Evolutionary conservation across 305 asterid species (phyloP), one percentile per base, ranked within the genome.

Genomic region (Solanum hybrid): DNA sequence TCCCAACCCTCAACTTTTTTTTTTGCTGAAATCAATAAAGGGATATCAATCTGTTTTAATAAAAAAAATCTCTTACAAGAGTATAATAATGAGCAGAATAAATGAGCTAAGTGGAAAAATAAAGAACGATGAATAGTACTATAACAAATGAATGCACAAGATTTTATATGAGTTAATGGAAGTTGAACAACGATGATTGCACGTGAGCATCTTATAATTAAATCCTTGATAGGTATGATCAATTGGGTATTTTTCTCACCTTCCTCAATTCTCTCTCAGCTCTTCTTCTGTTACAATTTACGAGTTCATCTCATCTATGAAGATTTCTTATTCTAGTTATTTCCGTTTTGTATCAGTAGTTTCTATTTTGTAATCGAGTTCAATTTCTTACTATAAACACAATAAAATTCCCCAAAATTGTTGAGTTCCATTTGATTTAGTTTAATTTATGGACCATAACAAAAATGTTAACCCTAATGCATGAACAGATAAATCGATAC

Each of bases 161-260:
- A 22, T 22, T 64, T 64, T 22, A 64, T 22, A 2, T 9, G 12
- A 9, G 13, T n/a, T 22, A 22, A 64, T 22, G 26, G 10, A 64
- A 64, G 5, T 2, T n/a, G 10, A 64, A n/a, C 0, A 2, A 0
- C 2, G 0, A 0, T 64, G 27, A 22, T n/a, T 22, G 27, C 13
- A 64, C 2, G 3, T n/a, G 29, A 2, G 6, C 3, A n/a, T n/a
- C 13, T 1, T 64, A 64, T 22, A 64, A 6, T 1, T 64, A n/a
- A 22, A 60, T 60, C 10, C 26, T 19, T 8, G 26, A 19, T 19
- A 60, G 26, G 71, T 8, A 19, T 60, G 26, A 19, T 60, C 26
- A 60, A 60, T 60, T 60, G 3, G 71, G 2, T 19, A 60, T 19
- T 60, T 56, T 60, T 60, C 71, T 19, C 1, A 60, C 26, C 26